Percentiles rank a stretch among this genome's conserved stretches.
Conservation (phyloP, 306 rosid species). For the Luffa aegyptiaca region DNA sequence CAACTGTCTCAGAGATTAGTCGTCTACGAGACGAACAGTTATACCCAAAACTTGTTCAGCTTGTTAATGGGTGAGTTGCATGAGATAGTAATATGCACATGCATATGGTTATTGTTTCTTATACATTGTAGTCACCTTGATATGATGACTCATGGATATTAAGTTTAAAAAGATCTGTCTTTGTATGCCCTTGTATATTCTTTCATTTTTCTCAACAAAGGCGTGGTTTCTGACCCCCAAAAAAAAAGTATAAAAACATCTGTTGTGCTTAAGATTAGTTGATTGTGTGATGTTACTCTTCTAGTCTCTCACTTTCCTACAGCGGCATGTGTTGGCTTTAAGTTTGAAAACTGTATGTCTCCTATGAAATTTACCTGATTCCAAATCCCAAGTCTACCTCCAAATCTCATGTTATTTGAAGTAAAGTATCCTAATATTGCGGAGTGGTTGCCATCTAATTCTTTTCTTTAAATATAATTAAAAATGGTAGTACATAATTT, state of each 20-base stretch:
- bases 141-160: not conserved
- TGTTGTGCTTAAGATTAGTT: not conserved
- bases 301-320: not conserved
- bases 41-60: conserved; percentile 80
- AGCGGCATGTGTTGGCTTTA: not conserved
- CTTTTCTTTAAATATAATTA: not conserved
- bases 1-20: conserved; percentile 86
- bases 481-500: not conserved
- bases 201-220: too few species aligned
- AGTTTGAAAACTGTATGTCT: not conserved
- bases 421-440: not conserved
- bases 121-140: not conserved
- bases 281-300: not conserved
- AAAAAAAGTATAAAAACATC: too few species aligned
- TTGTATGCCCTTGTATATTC: too few species aligned
- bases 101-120: not conserved
- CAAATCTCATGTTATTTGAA: not conserved
- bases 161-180: not conserved
- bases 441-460: not conserved
- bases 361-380: not conserved
- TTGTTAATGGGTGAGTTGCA: conserved; percentile 60
- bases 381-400: not conserved
- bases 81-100: not conserved
- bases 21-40: conserved; percentile 73
- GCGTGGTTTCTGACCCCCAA: too few species aligned